Percentiles rank a stretch among this genome's conserved stretches.
Conservation (phyloP, 306 rosid genomes). For the Canavalia ensiformis region DNA sequence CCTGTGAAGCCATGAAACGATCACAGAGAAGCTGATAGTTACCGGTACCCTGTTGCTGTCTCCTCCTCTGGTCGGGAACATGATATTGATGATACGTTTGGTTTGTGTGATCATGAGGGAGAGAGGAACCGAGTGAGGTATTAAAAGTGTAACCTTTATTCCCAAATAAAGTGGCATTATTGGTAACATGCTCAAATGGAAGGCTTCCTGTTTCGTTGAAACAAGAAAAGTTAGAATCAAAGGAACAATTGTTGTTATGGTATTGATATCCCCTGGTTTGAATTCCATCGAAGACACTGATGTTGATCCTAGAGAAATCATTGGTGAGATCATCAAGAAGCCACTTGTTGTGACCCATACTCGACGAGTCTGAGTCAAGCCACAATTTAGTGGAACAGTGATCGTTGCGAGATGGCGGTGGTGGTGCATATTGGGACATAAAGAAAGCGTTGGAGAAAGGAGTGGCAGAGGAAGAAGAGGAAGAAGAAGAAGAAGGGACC, state of each 20-base stretch:
- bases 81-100: slow-evolving; percentile 34
- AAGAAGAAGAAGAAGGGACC: slow-evolving; percentile 42
- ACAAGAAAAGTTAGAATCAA: slow-evolving; percentile 37
- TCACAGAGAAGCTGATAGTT: slow-evolving; percentile 20
- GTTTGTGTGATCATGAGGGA: slow-evolving; percentile 43
- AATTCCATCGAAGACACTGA: slow-evolving; percentile 42
- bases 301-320: slow-evolving; percentile 51
- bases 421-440: slow-evolving; percentile 36
- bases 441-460: slow-evolving; percentile 45
- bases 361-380: slow-evolving; percentile 16
- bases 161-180: not conserved
- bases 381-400: slow-evolving; percentile 13
- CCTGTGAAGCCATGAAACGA: slow-evolving; percentile 31
- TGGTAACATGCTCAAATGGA: not conserved
- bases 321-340: slow-evolving; percentile 51
- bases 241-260: too few species aligned
- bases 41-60: slow-evolving; percentile 1
- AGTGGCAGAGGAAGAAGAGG: slow-evolving; percentile 41
- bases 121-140: slow-evolving; percentile 45
- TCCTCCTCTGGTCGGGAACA: slow-evolving; percentile 44
- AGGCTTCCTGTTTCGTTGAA: slow-evolving; percentile 44
- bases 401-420: slow-evolving; percentile 36
- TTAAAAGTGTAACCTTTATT: slow-evolving; percentile 37
- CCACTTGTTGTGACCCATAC: not conserved
- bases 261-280: slow-evolving; percentile 40